Percentiles rank a stretch among this genome's conserved stretches.
These are phyloP conservation scores for Cryphonectria parasitica DNA, from an alignment of 2,329 filamentous ascomycete species.

Conservation along the genomic window DNA sequence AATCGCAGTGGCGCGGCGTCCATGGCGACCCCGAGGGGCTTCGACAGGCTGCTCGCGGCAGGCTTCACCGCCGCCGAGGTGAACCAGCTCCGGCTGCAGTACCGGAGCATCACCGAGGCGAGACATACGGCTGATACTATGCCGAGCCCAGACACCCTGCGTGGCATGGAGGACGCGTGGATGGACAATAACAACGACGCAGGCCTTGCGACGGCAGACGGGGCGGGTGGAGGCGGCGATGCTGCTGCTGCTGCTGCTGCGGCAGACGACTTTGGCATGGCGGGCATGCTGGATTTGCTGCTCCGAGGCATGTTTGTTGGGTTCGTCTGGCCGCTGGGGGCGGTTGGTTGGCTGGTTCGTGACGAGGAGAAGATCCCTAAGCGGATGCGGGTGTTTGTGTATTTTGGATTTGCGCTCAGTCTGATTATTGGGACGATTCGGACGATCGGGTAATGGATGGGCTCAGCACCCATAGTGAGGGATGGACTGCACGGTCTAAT, in stretches of 20 bases:
- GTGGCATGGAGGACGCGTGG: slow-evolving; percentile 86
- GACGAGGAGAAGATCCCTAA: slow-evolving; percentile 88
- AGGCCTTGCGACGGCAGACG: slow-evolving; percentile 43
- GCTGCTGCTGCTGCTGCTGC: slow-evolving; percentile 52
- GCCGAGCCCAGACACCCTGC: slow-evolving; percentile 76
- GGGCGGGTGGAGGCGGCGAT: slow-evolving; percentile 32
- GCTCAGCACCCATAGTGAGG: not conserved
- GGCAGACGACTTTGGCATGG: slow-evolving; percentile 50
- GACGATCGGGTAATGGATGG: slow-evolving; percentile 36
- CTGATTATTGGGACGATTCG: slow-evolving; percentile 73
- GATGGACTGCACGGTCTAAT: not conserved
- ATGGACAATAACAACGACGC: slow-evolving; percentile 68
- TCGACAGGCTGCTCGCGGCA: slow-evolving; percentile 80
- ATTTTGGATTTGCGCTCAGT: slow-evolving; percentile 82
- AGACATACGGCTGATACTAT: slow-evolving; percentile 87
- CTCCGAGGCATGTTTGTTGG: slow-evolving; percentile 87
- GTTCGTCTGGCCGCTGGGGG: slow-evolving; percentile 93
- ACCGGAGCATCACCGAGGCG: slow-evolving; percentile 79
- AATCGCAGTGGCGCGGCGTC: slow-evolving; percentile 43
- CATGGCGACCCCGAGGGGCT: slow-evolving; percentile 70
- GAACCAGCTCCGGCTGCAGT: slow-evolving; percentile 82
- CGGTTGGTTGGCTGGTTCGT: slow-evolving; percentile 80
- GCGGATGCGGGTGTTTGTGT: slow-evolving; percentile 83
- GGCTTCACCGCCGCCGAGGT: slow-evolving; percentile 87
- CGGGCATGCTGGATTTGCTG: slow-evolving; percentile 77